These are phyloP conservation scores for Acanthochlamys bracteata DNA, from an alignment of 106 monocot species.

Conservation along the genomic window DNA sequence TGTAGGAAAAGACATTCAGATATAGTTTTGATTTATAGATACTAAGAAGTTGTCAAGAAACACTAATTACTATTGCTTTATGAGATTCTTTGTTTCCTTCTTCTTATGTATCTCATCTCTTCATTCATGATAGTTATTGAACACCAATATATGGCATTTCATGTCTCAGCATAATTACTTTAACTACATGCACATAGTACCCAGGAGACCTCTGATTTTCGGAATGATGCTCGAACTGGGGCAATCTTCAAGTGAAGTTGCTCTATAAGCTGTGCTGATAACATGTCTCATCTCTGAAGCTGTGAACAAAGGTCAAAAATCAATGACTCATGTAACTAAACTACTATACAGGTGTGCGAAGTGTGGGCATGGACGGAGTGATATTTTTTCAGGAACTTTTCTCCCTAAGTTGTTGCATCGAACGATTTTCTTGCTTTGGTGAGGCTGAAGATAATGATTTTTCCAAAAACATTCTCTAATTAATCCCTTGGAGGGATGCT, in stretches of 20 bases:
- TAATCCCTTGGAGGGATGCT: slow-evolving; percentile 22
- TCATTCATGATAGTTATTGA: too few relatives aligned
- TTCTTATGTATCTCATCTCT: too few relatives aligned
- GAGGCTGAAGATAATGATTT: slow-evolving; percentile 22
- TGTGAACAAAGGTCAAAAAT: slow-evolving; percentile 28
- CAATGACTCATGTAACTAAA: slow-evolving; percentile 28
- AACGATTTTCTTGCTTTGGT: slow-evolving; percentile 31
- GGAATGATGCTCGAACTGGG: slow-evolving; percentile 31
- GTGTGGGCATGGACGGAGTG: slow-evolving; percentile 22
- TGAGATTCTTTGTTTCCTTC: too few relatives aligned
- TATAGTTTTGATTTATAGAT: too few relatives aligned
- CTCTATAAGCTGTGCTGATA: slow-evolving; percentile 36
- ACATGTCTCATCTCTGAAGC: slow-evolving; percentile 37
- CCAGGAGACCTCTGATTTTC: slow-evolving; percentile 16
- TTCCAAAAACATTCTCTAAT: slow-evolving; percentile 25
- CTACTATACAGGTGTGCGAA: slow-evolving; percentile 44
- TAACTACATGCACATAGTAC: too few relatives aligned
- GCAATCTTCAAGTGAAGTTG: slow-evolving; percentile 27
- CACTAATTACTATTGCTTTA: too few relatives aligned
- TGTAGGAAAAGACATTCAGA: too few relatives aligned
- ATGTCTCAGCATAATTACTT: too few relatives aligned
- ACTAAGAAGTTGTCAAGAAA: too few relatives aligned
- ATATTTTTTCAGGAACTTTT: slow-evolving; percentile 12
- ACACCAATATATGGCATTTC: too few relatives aligned
- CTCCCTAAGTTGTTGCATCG: slow-evolving; percentile 14